A percentile compares a stretch with the other conserved stretches of the same genome.
phyloP scores from a whole-genome alignment of 257 asterid species.

The Nemophila menziesii region DNA sequence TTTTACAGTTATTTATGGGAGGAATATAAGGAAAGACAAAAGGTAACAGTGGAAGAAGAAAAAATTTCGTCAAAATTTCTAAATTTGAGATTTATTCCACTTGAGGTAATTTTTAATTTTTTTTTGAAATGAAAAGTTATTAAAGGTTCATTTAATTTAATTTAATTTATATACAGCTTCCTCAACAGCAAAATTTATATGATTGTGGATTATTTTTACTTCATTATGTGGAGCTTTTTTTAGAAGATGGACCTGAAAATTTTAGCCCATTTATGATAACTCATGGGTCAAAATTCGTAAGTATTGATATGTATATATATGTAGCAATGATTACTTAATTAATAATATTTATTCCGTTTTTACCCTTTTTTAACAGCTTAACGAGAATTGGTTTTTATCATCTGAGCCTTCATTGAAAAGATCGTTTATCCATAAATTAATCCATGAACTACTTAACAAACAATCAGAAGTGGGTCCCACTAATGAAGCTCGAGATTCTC shows the following conservation, averaged over 20 bases:
- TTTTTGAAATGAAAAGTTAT: too few relatives aligned
- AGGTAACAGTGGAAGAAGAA: conserved; percentile 49
- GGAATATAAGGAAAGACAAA: conserved; percentile 87
- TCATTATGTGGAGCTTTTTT: conserved; percentile 78
- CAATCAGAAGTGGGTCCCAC: too few relatives aligned
- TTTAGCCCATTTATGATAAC: conserved; percentile 57
- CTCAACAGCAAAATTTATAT: conserved; percentile 78
- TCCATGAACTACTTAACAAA: conserved; percentile 42
- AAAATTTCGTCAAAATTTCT: conserved; percentile 47
- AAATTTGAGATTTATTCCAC: conserved; percentile 59
- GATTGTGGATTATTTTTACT: conserved; percentile 97
- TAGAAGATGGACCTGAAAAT: conserved; percentile 61
- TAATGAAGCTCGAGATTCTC: too few relatives aligned
- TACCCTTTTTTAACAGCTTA: background rate
- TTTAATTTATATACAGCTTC: too few relatives aligned
- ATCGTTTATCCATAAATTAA: conserved; percentile 50
- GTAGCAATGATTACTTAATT: background rate
- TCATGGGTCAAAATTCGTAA: conserved; percentile 28
- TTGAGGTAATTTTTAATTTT: too few relatives aligned
- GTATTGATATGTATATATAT: conserved; percentile 56
- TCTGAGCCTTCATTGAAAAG: conserved; percentile 73
- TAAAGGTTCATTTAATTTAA: too few relatives aligned
- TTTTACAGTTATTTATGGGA: conserved; percentile 91
- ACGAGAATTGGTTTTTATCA: conserved; percentile 64
- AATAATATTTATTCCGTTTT: background rate